Conservation (phyloP, 106 monocot species). For the Vanilla planifolia region DNA sequence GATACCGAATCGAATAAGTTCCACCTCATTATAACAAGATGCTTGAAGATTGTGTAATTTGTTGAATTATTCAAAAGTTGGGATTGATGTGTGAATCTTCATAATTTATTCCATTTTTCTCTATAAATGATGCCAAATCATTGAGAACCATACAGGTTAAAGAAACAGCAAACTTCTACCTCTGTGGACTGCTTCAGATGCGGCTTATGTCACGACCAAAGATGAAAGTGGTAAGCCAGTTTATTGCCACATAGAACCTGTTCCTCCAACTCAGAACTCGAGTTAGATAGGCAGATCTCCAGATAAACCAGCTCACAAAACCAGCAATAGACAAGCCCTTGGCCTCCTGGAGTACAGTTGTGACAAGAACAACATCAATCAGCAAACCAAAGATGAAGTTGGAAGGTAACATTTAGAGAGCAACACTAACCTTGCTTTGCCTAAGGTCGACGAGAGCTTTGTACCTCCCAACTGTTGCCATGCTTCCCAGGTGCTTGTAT, state of each 20-base stretch:
- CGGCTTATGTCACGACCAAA: slow-evolving; percentile 91
- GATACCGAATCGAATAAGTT: slow-evolving; percentile 14
- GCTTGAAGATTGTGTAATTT: too few species aligned
- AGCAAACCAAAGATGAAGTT: too few species aligned
- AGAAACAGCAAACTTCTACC: not conserved
- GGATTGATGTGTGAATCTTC: too few species aligned
- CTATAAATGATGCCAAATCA: too few species aligned
- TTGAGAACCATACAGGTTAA: too few species aligned
- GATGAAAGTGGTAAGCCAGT: slow-evolving; percentile 79
- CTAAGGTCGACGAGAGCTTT: slow-evolving; percentile 96
- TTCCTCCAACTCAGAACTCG: slow-evolving; percentile 96
- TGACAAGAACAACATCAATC: too few species aligned
- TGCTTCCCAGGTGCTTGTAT: slow-evolving; percentile 92
- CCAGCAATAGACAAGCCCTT: slow-evolving; percentile 80
- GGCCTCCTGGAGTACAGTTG: slow-evolving; percentile 43
- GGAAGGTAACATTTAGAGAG: not conserved
- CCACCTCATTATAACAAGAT: too few species aligned
- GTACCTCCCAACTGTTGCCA: slow-evolving; percentile 92
- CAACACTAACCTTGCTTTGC: slow-evolving; percentile 71
- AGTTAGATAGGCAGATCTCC: slow-evolving; percentile 86
- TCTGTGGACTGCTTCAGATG: slow-evolving; percentile 20
- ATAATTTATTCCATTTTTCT: too few species aligned
- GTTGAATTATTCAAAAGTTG: too few species aligned
- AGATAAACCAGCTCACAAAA: slow-evolving; percentile 90
- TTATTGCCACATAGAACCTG: slow-evolving; percentile 83